Evolutionary conservation across 306 rosid species (phyloP).

Genomic region (Sindora glabra): DNA sequence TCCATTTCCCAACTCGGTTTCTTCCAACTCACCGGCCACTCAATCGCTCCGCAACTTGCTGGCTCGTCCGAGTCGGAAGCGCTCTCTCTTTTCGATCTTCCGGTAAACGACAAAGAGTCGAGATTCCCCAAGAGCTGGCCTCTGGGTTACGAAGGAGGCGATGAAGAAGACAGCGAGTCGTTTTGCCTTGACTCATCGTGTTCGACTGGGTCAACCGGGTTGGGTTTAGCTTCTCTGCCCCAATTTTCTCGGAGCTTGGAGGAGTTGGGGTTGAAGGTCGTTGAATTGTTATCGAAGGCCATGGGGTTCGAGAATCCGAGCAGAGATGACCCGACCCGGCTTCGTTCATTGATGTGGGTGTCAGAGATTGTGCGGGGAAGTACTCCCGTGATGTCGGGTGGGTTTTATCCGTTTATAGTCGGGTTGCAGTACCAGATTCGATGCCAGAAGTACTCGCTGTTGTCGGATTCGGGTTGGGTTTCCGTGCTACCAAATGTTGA

Average conservation of each 20-base stretch:
- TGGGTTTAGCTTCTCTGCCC: conserved; percentile 18
- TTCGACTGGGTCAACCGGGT: conserved; percentile 32
- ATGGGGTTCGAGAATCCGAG: conserved; percentile 47
- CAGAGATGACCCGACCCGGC: conserved; percentile 29
- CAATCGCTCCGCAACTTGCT: conserved; percentile 46
- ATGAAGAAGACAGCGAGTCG: conserved; percentile 41
- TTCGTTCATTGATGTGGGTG: conserved; percentile 49
- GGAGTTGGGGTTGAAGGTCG: conserved; percentile 50
- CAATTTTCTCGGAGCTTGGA: conserved; percentile 50
- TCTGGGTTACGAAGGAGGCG: conserved; percentile 44
- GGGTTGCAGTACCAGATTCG: conserved; percentile 70
- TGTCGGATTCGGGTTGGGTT: conserved; percentile 81
- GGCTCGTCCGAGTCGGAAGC: conserved; percentile 74
- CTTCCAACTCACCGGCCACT: conserved; percentile 61
- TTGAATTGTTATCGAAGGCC: conserved; percentile 33
- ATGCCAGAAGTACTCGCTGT: conserved; percentile 38
- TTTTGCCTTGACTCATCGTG: conserved; percentile 47
- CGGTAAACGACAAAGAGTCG: conserved; percentile 34
- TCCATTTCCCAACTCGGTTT: conserved; percentile 48
- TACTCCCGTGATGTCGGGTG: conserved; percentile 22
- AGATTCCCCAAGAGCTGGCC: conserved; percentile 62
- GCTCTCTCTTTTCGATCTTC: conserved; percentile 47
- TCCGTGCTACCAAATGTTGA: conserved; percentile 57
- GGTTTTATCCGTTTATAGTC: conserved; percentile 63
- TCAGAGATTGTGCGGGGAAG: conserved; percentile 25